phyloP scores from a whole-genome alignment of 1,139 yeast species.

The Blastobotrys arbuscula region DNA sequence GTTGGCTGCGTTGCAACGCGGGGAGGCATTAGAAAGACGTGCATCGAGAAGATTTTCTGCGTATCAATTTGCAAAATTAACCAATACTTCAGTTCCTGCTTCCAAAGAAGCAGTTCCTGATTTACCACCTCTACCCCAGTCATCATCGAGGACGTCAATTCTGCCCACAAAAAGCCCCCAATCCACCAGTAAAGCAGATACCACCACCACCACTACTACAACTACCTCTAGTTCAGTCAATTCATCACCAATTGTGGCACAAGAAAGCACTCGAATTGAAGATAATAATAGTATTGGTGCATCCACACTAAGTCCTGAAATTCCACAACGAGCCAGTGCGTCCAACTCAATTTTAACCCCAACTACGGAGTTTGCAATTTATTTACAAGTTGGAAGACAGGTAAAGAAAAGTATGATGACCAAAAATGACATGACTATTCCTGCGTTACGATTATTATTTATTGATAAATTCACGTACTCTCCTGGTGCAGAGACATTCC shows the following conservation, averaged over 20 bases:
- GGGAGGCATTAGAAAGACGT: conserved; percentile 77
- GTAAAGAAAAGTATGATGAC: conserved; percentile 57
- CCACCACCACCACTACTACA: conserved; percentile 22
- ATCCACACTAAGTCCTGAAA: conserved; percentile 9
- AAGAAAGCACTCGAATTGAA: neutral
- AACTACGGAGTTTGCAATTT: conserved; percentile 32
- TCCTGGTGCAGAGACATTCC: conserved; percentile 64
- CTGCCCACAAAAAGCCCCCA: conserved; percentile 27
- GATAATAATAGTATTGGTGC: conserved; percentile 8
- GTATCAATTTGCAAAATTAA: conserved; percentile 78
- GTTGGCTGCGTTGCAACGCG: conserved; percentile 68
- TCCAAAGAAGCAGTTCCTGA: conserved; percentile 24
- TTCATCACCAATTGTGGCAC: conserved; percentile 11
- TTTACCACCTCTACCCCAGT: conserved; percentile 28
- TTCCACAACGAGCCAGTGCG: conserved; percentile 9
- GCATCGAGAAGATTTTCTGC: conserved; percentile 93
- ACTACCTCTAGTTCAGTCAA: conserved; percentile 1
- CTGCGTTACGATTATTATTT: conserved; percentile 65
- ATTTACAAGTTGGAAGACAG: conserved; percentile 50
- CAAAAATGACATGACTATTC: conserved; percentile 48
- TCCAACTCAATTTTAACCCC: neutral
- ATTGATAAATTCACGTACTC: conserved; percentile 84
- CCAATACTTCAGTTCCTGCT: conserved; percentile 37
- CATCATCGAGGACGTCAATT: conserved; percentile 14
- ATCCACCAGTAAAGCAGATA: conserved; percentile 25